Evolutionary conservation across 441 rosid species (phyloP).

Genomic region (Erysimum cheiri): DNA sequence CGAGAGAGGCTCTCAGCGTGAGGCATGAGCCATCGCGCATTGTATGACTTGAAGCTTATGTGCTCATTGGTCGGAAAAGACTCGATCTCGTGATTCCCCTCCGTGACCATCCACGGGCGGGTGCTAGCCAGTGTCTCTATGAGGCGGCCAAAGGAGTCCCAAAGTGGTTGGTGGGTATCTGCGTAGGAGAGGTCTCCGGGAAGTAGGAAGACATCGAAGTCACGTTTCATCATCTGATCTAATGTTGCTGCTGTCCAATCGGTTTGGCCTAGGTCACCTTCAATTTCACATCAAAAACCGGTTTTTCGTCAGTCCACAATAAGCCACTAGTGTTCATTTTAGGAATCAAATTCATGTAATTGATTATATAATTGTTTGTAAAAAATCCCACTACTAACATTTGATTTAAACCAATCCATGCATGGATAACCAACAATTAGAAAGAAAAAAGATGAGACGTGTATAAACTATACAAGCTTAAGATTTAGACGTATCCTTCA

Average conservation of each 20-base stretch:
- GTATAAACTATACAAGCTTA: background rate
- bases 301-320: background rate
- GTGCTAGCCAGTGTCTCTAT: constrained; percentile 72
- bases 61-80: constrained; percentile 46
- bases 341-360: background rate
- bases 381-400: background rate
- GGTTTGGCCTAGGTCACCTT: constrained; percentile 81
- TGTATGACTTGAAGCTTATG: constrained; percentile 62
- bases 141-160: constrained; percentile 77
- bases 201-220: constrained; percentile 58
- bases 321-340: constrained; percentile 19
- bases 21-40: constrained; percentile 79
- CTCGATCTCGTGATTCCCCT: constrained; percentile 81
- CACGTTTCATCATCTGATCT: constrained; percentile 50
- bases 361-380: constrained; percentile 13
- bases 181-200: constrained; percentile 80
- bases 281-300: constrained; percentile 18
- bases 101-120: constrained; percentile 82
- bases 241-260: constrained; percentile 65
- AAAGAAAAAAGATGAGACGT: background rate
- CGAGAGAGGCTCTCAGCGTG: constrained; percentile 56
- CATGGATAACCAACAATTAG: background rate
- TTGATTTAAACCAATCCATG: constrained; percentile 9
- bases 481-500: constrained; percentile 33
- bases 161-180: constrained; percentile 50